These are phyloP conservation scores for Saccharomycopsis sp. DNA, from an alignment of 805 yeast genomes.

Conservation along the genomic window DNA sequence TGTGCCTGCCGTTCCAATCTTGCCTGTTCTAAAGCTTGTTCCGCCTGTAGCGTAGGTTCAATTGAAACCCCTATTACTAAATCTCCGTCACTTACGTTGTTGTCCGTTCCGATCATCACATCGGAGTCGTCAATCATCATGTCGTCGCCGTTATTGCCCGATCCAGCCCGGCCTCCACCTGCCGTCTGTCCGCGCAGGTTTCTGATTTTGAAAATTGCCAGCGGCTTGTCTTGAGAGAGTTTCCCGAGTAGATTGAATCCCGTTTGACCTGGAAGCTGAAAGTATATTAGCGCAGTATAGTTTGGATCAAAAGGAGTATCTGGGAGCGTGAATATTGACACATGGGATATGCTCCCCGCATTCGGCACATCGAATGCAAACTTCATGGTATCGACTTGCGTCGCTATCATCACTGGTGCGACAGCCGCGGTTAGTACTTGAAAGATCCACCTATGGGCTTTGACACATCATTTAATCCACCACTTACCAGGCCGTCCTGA, in stretches of 20 bases:
- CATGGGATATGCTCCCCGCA: constrained; percentile 64
- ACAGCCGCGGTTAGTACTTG: not conserved
- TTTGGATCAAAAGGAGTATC: constrained; percentile 64
- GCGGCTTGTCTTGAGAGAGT: constrained; percentile 61
- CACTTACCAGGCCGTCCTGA: constrained; percentile 57
- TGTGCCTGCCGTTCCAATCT: constrained; percentile 27
- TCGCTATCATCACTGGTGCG: constrained; percentile 37
- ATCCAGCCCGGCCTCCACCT: constrained; percentile 23
- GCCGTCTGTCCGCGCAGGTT: not conserved
- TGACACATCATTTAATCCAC: not conserved
- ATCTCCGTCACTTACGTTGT: constrained; percentile 31
- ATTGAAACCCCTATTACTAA: constrained; percentile 80
- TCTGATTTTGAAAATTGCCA: constrained; percentile 81
- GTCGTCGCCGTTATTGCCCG: constrained; percentile 42
- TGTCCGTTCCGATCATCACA: constrained; percentile 11
- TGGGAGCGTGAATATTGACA: constrained; percentile 82
- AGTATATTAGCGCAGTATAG: constrained; percentile 79
- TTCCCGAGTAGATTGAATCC: constrained; percentile 65
- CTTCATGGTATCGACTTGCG: constrained; percentile 62
- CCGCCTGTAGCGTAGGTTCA: constrained; percentile 69
- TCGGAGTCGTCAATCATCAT: constrained; percentile 27
- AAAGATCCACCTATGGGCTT: not conserved
- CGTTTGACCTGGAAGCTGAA: constrained; percentile 65
- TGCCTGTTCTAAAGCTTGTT: constrained; percentile 43
- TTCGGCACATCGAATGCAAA: constrained; percentile 57